Percentiles rank a stretch among this genome's conserved stretches.
phyloP scores from a whole-genome alignment of 805 yeast species.

The Blastobotrys muscicola region DNA sequence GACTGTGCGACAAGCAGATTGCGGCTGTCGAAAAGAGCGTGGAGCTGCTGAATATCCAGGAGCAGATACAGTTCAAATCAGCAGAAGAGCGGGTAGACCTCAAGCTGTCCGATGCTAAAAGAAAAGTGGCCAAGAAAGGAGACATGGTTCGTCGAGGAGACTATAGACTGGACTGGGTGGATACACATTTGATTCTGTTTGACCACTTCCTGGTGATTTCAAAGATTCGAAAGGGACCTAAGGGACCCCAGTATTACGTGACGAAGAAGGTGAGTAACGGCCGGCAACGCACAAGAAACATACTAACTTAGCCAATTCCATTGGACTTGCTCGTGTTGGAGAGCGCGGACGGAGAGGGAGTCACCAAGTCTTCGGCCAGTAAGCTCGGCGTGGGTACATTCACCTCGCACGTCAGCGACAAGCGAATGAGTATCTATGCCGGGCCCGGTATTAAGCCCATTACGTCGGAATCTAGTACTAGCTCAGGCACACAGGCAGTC shows the following conservation, averaged over 20 bases:
- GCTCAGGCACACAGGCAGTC: conserved; percentile 12
- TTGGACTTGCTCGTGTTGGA: conserved; percentile 49
- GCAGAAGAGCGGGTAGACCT: conserved; percentile 38
- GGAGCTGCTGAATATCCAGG: conserved; percentile 43
- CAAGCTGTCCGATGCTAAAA: conserved; percentile 41
- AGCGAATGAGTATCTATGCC: conserved; percentile 8
- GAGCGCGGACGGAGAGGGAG: conserved; percentile 33
- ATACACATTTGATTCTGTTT: conserved; percentile 45
- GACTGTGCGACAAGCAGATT: conserved; percentile 52
- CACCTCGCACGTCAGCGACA: conserved; percentile 13
- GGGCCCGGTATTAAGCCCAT: background rate
- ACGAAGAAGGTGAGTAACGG: conserved; percentile 20
- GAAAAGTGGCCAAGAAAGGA: conserved; percentile 52
- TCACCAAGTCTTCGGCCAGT: conserved; percentile 17
- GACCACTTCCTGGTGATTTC: conserved; percentile 52
- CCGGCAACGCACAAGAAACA: background rate
- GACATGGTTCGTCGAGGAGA: conserved; percentile 54
- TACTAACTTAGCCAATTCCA: conserved; percentile 27
- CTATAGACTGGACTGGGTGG: conserved; percentile 46
- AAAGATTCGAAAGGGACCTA: conserved; percentile 27
- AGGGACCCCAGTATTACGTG: conserved; percentile 26
- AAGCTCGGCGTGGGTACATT: conserved; percentile 20
- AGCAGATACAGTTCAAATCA: conserved; percentile 45
- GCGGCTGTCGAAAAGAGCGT: conserved; percentile 51
- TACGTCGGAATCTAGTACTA: background rate